Evolutionary conservation across 2,329 filamentous ascomycete species (phyloP), one percentile per base, ranked within the genome.

Genomic region (Exophiala calicioides): DNA sequence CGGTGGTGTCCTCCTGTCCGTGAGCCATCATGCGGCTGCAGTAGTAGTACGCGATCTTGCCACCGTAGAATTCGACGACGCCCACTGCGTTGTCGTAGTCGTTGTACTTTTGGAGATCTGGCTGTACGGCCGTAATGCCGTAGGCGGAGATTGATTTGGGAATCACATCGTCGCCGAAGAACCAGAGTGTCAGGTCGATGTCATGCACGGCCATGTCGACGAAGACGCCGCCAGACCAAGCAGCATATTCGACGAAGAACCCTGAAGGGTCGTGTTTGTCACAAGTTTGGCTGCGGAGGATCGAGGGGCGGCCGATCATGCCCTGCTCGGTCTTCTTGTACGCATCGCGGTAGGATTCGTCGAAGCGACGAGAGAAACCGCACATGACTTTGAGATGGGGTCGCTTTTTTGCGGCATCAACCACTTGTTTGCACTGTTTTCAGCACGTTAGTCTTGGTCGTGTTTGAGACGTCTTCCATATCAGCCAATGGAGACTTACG

Each of bases 201-300:
- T 86, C 83, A 68, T 86, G 83, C 59, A 86, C 80, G 39, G 78
- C 80, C 67, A 79, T 84, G 69, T 86, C 83, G 48, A 86, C 82
- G 58, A 86, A 86, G 62, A 86, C 84, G 16, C 82, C 82, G 24
- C 84, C 83, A 2, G 71, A 77, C 66, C 78, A 81, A 56, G 80
- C 70, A 10, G 82, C 80, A 65, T 86, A 86, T n/a, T 75, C 71
- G 45, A 86, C 81, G 62, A 85, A 86, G 72, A 85, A 86, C 37
- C 82, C 82, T 0, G 72, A 73, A 0, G 80, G 78, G 50, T 85
- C 80, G 44, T 79, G 73, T 62, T 80, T 82, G 66, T 86, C 82
- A 65, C 81, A 84, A 0, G 82, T 86, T 64, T 86, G 82, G 37
- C 74, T 79, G 56, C 81, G 79, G 57, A 86, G 71, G 31, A 86